Percentiles rank a stretch among this genome's conserved stretches.
phyloP scores from a whole-genome alignment of 2,329 filamentous ascomycete genomes.

The Kalaharituber pfeilii region DNA sequence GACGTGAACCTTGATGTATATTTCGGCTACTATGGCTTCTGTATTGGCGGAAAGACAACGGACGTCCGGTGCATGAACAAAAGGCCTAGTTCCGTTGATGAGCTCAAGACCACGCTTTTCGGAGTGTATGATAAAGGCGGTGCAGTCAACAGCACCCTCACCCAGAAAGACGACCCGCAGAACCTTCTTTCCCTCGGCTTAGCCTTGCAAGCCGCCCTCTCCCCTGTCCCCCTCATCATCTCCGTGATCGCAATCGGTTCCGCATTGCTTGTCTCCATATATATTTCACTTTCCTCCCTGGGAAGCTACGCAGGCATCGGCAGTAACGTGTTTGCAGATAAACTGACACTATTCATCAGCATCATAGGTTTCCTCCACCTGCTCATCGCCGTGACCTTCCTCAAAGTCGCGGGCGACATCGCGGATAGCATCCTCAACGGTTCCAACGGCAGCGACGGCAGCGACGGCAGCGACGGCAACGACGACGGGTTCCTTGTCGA shows the following conservation, averaged over 20 bases:
- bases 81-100: background rate
- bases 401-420: background rate
- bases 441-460: background rate
- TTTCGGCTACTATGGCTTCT: background rate
- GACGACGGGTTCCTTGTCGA: background rate
- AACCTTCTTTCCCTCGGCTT: background rate
- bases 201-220: background rate
- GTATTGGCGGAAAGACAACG: background rate
- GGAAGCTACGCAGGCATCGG: background rate
- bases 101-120: background rate
- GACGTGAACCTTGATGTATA: background rate
- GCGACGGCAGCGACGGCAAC: too few species aligned
- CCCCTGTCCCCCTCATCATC: background rate
- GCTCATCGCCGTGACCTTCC: background rate
- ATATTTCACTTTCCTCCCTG: background rate
- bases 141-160: background rate
- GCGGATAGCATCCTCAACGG: background rate
- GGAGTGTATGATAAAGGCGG: background rate
- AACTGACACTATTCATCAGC: background rate
- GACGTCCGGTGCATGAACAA: background rate
- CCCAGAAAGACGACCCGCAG: background rate
- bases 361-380: background rate
- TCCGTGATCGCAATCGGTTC: background rate
- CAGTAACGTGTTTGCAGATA: background rate
- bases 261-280: background rate